Conservation (phyloP, 1,284 basidiomycete species). For the Ceratobasidium sp. region DNA sequence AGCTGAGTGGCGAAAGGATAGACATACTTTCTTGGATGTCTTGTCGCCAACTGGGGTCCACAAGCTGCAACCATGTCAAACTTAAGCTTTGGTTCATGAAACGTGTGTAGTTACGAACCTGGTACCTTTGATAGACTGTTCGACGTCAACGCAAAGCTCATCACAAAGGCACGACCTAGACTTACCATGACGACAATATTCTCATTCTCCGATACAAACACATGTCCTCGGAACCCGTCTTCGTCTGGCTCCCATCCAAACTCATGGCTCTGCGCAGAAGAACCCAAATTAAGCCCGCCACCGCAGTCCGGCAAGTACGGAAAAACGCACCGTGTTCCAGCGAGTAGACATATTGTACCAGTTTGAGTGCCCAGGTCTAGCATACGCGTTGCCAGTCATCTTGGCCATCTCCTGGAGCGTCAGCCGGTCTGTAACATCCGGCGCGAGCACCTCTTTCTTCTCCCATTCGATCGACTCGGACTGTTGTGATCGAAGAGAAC, state of each 20-base stretch:
- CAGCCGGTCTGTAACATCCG: constrained; percentile 83
- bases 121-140: constrained; percentile 44
- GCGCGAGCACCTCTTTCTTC: constrained; percentile 64
- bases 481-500: constrained; percentile 66
- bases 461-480: constrained; percentile 46
- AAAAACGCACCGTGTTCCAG: constrained; percentile 78
- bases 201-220: constrained; percentile 85
- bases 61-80: not conserved
- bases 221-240: constrained; percentile 92
- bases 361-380: constrained; percentile 71
- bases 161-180: not conserved
- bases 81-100: not conserved
- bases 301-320: constrained; percentile 2
- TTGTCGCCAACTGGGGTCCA: constrained; percentile 43
- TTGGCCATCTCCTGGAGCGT: constrained; percentile 89
- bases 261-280: constrained; percentile 75
- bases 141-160: constrained; percentile 20
- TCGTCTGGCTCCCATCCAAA: constrained; percentile 86
- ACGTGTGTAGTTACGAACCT: constrained; percentile 14
- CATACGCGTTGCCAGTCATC: constrained; percentile 94
- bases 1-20: too few relatives aligned
- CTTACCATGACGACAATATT: constrained; percentile 80
- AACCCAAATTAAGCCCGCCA: not conserved
- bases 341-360: constrained; percentile 87
- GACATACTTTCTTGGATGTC: constrained; percentile 45